phyloP scores from a whole-genome alignment of 2,329 filamentous ascomycete species.

The Pyrenochaeta sp. region DNA sequence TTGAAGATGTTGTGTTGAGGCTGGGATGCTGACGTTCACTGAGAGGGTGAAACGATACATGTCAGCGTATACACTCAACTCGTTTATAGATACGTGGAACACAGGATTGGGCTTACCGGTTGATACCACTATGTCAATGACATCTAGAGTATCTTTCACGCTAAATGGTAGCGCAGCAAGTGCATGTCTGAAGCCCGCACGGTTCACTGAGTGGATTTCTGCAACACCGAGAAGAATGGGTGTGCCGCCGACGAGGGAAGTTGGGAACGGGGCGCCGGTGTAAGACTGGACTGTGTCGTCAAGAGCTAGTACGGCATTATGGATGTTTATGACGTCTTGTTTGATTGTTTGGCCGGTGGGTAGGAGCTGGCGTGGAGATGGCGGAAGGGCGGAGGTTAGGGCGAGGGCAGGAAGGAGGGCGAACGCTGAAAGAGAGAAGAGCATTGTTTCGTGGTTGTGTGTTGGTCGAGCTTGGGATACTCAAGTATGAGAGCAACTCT shows the following conservation, averaged over 20 bases:
- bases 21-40: constrained; percentile 24
- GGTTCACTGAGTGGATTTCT: constrained; percentile 27
- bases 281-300: constrained; percentile 15
- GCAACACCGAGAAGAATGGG: constrained; percentile 24
- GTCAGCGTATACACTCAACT: neutral
- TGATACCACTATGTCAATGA: constrained; percentile 15
- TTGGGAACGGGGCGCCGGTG: constrained; percentile 10
- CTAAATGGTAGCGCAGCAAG: constrained; percentile 15
- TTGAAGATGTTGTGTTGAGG: constrained; percentile 15
- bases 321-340: constrained; percentile 27
- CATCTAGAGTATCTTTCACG: constrained; percentile 9
- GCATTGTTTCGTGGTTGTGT: neutral
- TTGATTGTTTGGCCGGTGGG: constrained; percentile 18
- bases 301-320: constrained; percentile 21
- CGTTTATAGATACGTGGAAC: no score
- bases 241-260: constrained; percentile 21
- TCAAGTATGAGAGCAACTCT: neutral
- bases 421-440: neutral
- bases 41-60: neutral
- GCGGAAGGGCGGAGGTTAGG: neutral
- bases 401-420: constrained; percentile 5
- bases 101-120: constrained; percentile 13
- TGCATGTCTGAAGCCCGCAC: constrained; percentile 23
- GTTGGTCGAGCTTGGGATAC: neutral
- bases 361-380: constrained; percentile 8